Conservation (phyloP, 2,329 filamentous ascomycete genomes). For the Colletotrichum gloeosporioides region DNA sequence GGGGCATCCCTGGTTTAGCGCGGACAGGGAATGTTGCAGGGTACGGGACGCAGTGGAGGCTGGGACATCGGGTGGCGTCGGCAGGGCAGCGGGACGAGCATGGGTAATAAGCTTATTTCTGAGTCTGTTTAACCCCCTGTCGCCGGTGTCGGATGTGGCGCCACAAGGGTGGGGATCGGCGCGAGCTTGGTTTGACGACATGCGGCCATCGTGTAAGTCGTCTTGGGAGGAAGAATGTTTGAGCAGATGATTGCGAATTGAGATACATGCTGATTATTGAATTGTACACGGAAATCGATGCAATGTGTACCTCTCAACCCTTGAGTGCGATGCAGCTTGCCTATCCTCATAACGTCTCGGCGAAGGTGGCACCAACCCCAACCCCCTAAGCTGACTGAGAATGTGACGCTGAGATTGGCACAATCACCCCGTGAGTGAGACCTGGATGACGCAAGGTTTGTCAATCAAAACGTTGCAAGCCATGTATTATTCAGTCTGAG, state of each 20-base stretch:
- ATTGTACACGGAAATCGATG: rapidly evolving
- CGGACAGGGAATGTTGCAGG: not conserved
- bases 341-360: rapidly evolving
- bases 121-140: rapidly evolving
- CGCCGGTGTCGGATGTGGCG: not conserved
- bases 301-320: not conserved
- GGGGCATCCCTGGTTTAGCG: not conserved
- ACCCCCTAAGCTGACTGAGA: rapidly evolving
- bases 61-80: not conserved
- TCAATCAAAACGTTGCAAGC: rapidly evolving
- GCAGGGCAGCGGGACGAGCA: not conserved
- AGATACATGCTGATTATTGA: rapidly evolving
- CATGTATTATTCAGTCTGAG: rapidly evolving
- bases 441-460: rapidly evolving
- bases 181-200: not conserved
- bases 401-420: not conserved
- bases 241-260: rapidly evolving
- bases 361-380: not conserved
- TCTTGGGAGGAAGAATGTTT: not conserved
- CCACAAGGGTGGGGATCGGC: not conserved
- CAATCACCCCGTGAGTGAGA: rapidly evolving
- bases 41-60: rapidly evolving
- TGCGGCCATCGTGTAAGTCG: not conserved
- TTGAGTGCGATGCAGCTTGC: rapidly evolving
- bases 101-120: not conserved